phyloP scores from a whole-genome alignment of 108 stramenopile species.

The Fragilaria crotonensis region DNA sequence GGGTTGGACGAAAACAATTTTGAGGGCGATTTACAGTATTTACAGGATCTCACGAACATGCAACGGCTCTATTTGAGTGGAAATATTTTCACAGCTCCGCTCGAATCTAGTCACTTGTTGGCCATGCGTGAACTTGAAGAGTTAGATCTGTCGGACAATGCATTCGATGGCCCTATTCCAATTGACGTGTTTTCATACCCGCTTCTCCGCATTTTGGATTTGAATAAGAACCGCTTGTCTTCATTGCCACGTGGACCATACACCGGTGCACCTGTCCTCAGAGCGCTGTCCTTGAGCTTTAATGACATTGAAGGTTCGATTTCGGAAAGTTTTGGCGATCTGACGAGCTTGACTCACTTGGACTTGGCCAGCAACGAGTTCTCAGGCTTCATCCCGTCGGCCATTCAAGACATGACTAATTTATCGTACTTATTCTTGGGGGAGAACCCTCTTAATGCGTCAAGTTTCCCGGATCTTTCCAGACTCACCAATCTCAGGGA shows the following conservation, averaged over 20 bases:
- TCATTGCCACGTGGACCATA: neutral
- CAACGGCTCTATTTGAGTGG: neutral
- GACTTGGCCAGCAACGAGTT: conserved; percentile 35
- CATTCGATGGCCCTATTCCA: conserved; percentile 10
- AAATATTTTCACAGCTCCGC: neutral
- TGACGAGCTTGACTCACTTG: conserved; percentile 14
- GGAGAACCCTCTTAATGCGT: conserved; percentile 30
- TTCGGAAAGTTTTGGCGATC: conserved; percentile 23
- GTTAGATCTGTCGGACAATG: conserved; percentile 31
- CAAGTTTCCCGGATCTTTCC: neutral
- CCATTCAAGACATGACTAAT: conserved; percentile 13
- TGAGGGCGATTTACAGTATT: neutral
- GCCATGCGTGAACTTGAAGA: conserved; percentile 9
- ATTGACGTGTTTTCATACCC: conserved; percentile 6
- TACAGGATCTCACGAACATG: neutral
- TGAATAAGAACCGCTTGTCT: conserved; percentile 12
- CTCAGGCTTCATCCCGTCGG: conserved; percentile 17
- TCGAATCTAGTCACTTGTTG: conserved; percentile 9
- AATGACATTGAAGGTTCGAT: conserved; percentile 45
- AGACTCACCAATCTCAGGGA: conserved; percentile 14
- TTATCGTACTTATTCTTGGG: conserved; percentile 31
- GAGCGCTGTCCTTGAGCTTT: conserved; percentile 18
- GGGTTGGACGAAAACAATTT: conserved; percentile 2
- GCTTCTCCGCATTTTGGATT: conserved; percentile 8
- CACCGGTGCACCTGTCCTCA: neutral